A percentile compares a stretch with the other conserved stretches of the same genome.
Evolutionary conservation across 306 rosid species (phyloP).

Genomic region (Cicer cuneatum): DNA sequence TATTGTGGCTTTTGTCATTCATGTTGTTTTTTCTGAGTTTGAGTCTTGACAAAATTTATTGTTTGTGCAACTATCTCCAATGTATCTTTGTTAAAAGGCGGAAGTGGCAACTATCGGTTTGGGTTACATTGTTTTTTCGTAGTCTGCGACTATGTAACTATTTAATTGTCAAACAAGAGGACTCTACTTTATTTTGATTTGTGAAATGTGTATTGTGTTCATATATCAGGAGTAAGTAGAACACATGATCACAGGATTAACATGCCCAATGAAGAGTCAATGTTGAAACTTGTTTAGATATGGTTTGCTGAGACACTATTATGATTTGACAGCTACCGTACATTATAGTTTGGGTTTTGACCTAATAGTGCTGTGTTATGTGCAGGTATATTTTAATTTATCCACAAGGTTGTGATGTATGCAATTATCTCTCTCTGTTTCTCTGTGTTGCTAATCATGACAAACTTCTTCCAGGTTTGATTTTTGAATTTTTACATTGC

Average conservation of each 20-base stretch:
- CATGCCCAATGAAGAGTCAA: slow-evolving; percentile 6
- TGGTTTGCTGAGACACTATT: slow-evolving; percentile 38
- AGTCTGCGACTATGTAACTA: not conserved
- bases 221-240: slow-evolving; percentile 32
- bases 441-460: slow-evolving; percentile 99
- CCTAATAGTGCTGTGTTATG: slow-evolving; percentile 36
- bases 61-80: slow-evolving; percentile 4
- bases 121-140: slow-evolving; percentile 11
- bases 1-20: slow-evolving; percentile 24
- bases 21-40: not conserved
- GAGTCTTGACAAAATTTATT: not conserved
- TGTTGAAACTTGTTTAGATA: slow-evolving; percentile 22
- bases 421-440: slow-evolving; percentile 97
- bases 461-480: slow-evolving; percentile 95
- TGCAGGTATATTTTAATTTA: slow-evolving; percentile 98
- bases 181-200: slow-evolving; percentile 19
- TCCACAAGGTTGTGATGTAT: slow-evolving; percentile 98
- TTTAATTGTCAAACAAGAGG: slow-evolving; percentile 16
- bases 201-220: slow-evolving; percentile 3
- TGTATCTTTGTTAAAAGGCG: not conserved
- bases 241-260: slow-evolving; percentile 30
- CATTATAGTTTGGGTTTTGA: slow-evolving; percentile 41
- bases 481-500: slow-evolving; percentile 37
- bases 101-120: not conserved
- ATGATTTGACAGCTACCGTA: slow-evolving; percentile 32